Base-by-base conservation (phyloP, 495 filamentous ascomycete species). In the Annulohypoxylon bovei region DNA sequence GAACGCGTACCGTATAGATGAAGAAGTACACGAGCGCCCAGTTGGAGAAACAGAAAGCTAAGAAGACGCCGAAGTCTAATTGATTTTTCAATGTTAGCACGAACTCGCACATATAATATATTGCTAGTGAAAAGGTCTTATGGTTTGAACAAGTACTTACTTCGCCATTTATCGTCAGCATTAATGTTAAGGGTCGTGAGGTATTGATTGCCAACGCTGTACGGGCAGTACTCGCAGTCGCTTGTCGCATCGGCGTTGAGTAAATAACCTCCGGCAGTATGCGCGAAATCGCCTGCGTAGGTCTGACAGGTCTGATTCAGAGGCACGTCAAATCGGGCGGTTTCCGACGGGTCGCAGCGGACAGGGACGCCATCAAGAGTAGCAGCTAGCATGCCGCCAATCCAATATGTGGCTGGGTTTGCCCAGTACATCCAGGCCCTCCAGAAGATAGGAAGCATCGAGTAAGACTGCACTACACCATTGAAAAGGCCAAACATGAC, bases 1-100 rank as follows among this genome's bases (percentile, higher is more conserved):
- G 85, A 49, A 95, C 86, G 16, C 92, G 83, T 3, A 93, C 83
- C 1, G 90, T 91, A 76, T 92, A 95, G 57, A 95, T 87, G 66
- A 96, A 93, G 82, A 96, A 94, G 78, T 94, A 95, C 0, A 96
- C 90, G 47, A 95, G 82, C 39, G 81, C 74, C 89, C 90, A 95
- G 73, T 95, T 95, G 57, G 86, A 88, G 20, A 94, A 83, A 28
- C 89, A 89, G 78, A 94, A 94, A 1, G 85, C 88, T 33, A 92
- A 56, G 82, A 94, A 94, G 60, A 95, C 91, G 1, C 91, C 93
- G 73, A 93, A 92, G 74, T 93, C 86, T 46, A 85, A 75, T 91
- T 91, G 93, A 81, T 91, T 91, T 30, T 16, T 18, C 37, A 25
- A 27, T 40, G 35, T 39, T 46, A 53, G 55, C n/a, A n/a, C n/a